These are phyloP conservation scores for Juncus effusus DNA, from an alignment of 176 grass and related monocot genomes.

Conservation along the genomic window DNA sequence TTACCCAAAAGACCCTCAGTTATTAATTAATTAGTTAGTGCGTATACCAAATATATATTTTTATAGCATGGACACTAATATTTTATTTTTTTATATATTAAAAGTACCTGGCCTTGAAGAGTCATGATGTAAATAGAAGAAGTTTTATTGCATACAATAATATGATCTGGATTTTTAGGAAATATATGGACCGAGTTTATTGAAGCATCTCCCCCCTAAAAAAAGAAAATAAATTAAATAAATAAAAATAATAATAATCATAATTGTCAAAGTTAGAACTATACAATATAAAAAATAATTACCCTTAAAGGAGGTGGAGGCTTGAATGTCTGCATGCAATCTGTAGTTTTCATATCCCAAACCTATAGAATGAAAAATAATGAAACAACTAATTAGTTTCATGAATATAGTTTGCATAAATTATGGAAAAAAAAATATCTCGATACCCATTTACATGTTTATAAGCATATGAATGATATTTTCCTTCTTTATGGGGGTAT, in stretches of 20 bases:
- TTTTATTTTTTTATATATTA: neutral
- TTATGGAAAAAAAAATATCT: too few relatives aligned
- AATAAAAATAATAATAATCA: neutral
- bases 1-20: too few relatives aligned
- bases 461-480: too few relatives aligned
- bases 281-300: slow-evolving; percentile 29
- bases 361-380: slow-evolving; percentile 53
- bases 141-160: slow-evolving; percentile 93
- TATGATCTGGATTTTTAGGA: slow-evolving; percentile 91
- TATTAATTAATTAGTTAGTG: too few relatives aligned
- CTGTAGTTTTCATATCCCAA: slow-evolving; percentile 97
- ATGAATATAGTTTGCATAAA: neutral
- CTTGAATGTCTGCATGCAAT: slow-evolving; percentile 94
- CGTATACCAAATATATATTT: too few relatives aligned
- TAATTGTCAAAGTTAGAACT: neutral
- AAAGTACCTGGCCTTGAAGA: slow-evolving; percentile 84
- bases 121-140: slow-evolving; percentile 93
- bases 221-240: slow-evolving; percentile 32
- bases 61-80: neutral
- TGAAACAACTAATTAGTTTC: slow-evolving; percentile 1
- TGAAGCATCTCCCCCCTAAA: slow-evolving; percentile 85
- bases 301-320: slow-evolving; percentile 92
- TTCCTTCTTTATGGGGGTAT: too few relatives aligned
- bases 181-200: slow-evolving; percentile 92
- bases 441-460: too few relatives aligned